phyloP scores from a whole-genome alignment of 2,329 filamentous ascomycete genomes.

The Fusarium praegraminearum region DNA sequence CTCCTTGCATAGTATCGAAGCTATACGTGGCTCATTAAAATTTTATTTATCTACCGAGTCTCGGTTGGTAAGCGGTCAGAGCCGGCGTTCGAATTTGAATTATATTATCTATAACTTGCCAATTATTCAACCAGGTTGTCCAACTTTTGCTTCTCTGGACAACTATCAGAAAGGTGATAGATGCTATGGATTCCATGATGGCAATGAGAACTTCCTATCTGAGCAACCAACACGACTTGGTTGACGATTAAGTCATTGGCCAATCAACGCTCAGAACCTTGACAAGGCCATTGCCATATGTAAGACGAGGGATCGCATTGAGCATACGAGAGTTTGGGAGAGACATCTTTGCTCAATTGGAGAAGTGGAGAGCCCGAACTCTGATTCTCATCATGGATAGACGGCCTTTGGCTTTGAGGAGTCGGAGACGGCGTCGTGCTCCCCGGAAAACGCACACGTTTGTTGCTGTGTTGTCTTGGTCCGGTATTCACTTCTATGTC shows the following conservation, averaged over 20 bases:
- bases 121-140: background rate
- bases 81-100: background rate
- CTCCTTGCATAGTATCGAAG: background rate
- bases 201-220: background rate
- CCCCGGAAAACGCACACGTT: conserved; percentile 3
- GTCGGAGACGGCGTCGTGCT: conserved; percentile 17
- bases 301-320: background rate
- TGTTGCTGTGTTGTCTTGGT: conserved; percentile 3
- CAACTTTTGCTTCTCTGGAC: conserved; percentile 1
- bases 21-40: background rate
- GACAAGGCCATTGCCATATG: background rate
- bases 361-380: conserved; percentile 14
- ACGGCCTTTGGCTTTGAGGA: background rate
- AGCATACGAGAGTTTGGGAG: background rate
- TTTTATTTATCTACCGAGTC: background rate
- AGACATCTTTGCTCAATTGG: conserved; percentile 10
- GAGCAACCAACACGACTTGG: background rate
- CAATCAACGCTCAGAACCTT: background rate
- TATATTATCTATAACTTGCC: background rate
- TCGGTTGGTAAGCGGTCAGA: background rate
- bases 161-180: background rate
- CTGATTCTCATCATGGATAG: background rate
- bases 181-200: background rate
- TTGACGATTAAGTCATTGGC: conserved; percentile 3
- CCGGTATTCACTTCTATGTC: background rate